These are phyloP conservation scores for Nigrograna mackinnonii DNA, from an alignment of 2,329 filamentous ascomycete species.

Conservation along the genomic window DNA sequence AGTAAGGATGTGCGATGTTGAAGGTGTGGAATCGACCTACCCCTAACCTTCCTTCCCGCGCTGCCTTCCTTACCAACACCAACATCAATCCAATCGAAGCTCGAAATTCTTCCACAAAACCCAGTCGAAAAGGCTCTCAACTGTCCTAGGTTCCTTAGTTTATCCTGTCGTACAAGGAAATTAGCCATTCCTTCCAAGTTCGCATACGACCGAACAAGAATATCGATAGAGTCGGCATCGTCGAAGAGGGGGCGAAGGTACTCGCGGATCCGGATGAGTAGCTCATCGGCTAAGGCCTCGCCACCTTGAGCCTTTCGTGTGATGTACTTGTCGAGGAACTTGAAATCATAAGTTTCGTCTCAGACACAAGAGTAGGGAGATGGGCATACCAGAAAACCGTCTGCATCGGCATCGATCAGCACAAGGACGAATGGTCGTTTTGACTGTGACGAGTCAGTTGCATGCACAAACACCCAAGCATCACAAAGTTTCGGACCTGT, in stretches of 20 bases:
- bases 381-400: constrained; percentile 35
- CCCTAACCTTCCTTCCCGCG: constrained; percentile 36
- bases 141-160: constrained; percentile 38
- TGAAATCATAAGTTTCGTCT: neutral
- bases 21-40: constrained; percentile 14
- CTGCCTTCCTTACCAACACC: constrained; percentile 40
- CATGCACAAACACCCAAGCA: neutral
- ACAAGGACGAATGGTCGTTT: constrained; percentile 38
- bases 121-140: constrained; percentile 39
- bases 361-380: neutral
- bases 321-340: constrained; percentile 43
- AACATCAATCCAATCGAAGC: constrained; percentile 41
- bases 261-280: constrained; percentile 35
- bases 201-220: constrained; percentile 38
- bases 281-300: constrained; percentile 37
- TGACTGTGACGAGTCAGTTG: constrained; percentile 22
- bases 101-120: constrained; percentile 39
- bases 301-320: constrained; percentile 39
- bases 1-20: neutral
- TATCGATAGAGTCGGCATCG: constrained; percentile 38
- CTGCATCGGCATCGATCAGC: constrained; percentile 41
- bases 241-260: constrained; percentile 38
- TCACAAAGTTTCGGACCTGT: constrained; percentile 25
- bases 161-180: constrained; percentile 37
- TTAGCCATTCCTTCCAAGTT: constrained; percentile 43